These are phyloP conservation scores for Glomus cerebriforme DNA, from an alignment of 192 early-diverging fungal genomes.

Conservation along the genomic window DNA sequence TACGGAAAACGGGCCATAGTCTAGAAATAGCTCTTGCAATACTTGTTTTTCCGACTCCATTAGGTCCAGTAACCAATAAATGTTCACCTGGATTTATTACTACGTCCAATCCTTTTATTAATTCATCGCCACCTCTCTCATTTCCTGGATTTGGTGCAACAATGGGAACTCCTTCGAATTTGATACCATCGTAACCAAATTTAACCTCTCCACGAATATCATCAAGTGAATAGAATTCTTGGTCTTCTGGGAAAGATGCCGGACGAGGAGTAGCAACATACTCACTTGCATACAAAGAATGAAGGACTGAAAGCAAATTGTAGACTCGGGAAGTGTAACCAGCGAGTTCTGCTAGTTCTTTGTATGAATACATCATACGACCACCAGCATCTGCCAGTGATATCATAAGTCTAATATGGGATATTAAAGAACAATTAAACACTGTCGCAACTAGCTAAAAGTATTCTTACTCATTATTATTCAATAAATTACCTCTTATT, in stretches of 20 bases:
- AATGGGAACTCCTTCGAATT: constrained; percentile 87
- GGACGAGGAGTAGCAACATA: constrained; percentile 27
- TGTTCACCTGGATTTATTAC: constrained; percentile 84
- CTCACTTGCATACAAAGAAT: constrained; percentile 63
- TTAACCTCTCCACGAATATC: constrained; percentile 60
- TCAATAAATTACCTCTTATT: constrained; percentile 79
- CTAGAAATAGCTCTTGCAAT: constrained; percentile 91
- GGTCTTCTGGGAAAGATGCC: constrained; percentile 7
- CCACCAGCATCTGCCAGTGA: constrained; percentile 91
- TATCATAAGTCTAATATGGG: constrained; percentile 68
- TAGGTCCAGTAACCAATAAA: constrained; percentile 91
- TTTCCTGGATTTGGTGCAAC: constrained; percentile 78
- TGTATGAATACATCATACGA: constrained; percentile 96
- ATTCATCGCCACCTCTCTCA: constrained; percentile 71
- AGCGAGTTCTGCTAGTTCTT: constrained; percentile 88
- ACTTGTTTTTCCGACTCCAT: constrained; percentile 92
- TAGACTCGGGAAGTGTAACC: constrained; percentile 89
- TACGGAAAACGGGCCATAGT: constrained; percentile 90
- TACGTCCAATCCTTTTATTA: constrained; percentile 78
- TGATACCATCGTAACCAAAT: constrained; percentile 68
- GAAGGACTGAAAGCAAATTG: constrained; percentile 80
- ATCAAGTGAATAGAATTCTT: constrained; percentile 45
- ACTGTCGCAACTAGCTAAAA: neutral
- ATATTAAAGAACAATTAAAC: neutral
- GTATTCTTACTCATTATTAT: neutral